Evolutionary conservation across 306 rosid species (phyloP), one percentile per base, ranked within the genome.

Genomic region (Prunus kanzakura): DNA sequence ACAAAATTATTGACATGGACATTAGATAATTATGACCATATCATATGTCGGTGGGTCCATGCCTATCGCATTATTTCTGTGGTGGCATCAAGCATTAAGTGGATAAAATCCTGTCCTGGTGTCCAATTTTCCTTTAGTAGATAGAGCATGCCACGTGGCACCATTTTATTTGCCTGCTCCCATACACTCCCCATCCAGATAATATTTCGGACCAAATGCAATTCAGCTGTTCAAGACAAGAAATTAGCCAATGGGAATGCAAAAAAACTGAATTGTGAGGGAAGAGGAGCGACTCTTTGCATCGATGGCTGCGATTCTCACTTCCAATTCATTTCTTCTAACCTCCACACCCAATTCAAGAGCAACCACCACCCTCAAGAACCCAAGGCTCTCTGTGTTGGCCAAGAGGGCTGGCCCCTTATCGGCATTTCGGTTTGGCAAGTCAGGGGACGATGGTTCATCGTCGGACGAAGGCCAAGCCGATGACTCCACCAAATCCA

Each of bases 221-320:
- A 75, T 66, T 65, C 32, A 25, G 69, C n/a, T 64, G 80, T 58
- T 7, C 43, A 38, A 6, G 43, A 38, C 43, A 38, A 60, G 52
- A 18, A 50, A 8, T 50, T 7, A 20, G 25, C 60, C 46, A 11
- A 11, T 73, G 69, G 49, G 35, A 6, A 18, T 27, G 72, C 47
- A 18, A 25, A 51, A 22, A 12, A 52, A 41, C 78, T 79, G 73
- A 71, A 18, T 27, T 64, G 55, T 20, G 61, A 71, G 69, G 67
- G 72, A 67, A 51, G 62, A 22, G 11, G 4, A 38, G 78, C 11
- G 50, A 30, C 47, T 29, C 61, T 49, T 19, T 27, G 16, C 16
- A 54, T 56, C 85, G 72, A 92, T 95, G 99, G 96, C 96, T 77
- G 86, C 91, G 8, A 86, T 90, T 69, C 91, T 92, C 55, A 80